phyloP scores from a whole-genome alignment of 768 basidiomycete species.

The Leccinellum rugosiceps region DNA sequence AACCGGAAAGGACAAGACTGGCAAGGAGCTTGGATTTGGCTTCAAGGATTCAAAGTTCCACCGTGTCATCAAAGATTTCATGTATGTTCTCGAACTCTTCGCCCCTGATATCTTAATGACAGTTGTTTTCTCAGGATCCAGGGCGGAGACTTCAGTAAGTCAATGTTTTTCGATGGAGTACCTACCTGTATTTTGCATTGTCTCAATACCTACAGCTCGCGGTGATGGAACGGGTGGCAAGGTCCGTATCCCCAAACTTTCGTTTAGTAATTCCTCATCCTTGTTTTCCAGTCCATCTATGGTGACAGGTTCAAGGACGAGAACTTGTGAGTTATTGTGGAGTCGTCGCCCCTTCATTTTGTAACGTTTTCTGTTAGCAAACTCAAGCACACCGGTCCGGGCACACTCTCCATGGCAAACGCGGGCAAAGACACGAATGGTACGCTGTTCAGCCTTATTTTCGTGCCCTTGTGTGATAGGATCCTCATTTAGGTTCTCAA shows the following conservation, averaged over 20 bases:
- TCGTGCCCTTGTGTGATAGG: not conserved
- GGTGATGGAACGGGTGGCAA: slow-evolving; percentile 92
- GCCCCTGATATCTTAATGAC: not conserved
- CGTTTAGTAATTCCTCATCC: slow-evolving; percentile 1
- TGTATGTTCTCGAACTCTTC: slow-evolving; percentile 43
- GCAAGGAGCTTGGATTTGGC: slow-evolving; percentile 71
- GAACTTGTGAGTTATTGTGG: slow-evolving; percentile 68
- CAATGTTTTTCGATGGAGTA: slow-evolving; percentile 7
- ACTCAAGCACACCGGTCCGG: slow-evolving; percentile 88
- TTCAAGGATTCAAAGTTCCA: slow-evolving; percentile 98
- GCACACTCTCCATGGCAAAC: slow-evolving; percentile 93
- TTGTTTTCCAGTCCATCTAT: slow-evolving; percentile 68
- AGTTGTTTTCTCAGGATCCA: slow-evolving; percentile 65
- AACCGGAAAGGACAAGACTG: slow-evolving; percentile 72
- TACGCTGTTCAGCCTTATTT: slow-evolving; percentile 26
- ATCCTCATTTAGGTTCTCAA: slow-evolving; percentile 63
- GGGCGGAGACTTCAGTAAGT: slow-evolving; percentile 96
- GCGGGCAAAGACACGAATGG: slow-evolving; percentile 92
- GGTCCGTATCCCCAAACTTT: slow-evolving; percentile 37
- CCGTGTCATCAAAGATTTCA: slow-evolving; percentile 92
- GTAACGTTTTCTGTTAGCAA: slow-evolving; percentile 55
- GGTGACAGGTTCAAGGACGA: slow-evolving; percentile 91
- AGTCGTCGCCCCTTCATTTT: not conserved
- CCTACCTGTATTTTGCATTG: slow-evolving; percentile 16
- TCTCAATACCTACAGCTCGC: slow-evolving; percentile 46